These are phyloP conservation scores for Grosmannia penicillata DNA, from an alignment of 2,329 filamentous ascomycete species.

Conservation along the genomic window DNA sequence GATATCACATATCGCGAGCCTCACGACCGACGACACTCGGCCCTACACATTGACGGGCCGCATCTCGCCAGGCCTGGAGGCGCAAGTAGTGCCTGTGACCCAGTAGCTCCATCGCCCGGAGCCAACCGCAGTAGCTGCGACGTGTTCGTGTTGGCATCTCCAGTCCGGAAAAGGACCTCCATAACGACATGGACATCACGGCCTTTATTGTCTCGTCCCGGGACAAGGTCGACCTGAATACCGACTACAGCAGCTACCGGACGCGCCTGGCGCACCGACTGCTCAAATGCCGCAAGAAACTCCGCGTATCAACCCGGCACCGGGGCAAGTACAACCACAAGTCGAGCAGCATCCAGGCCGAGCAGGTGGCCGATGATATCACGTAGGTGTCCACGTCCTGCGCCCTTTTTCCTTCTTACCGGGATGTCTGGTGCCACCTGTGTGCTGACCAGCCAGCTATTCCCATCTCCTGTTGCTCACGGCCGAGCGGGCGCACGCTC, in stretches of 20 bases:
- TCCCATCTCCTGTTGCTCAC: constrained; percentile 68
- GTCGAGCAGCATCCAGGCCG: constrained; percentile 55
- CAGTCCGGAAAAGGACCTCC: too few species aligned
- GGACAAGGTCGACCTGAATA: constrained; percentile 72
- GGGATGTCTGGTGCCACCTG: constrained; percentile 3
- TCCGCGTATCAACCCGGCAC: constrained; percentile 71
- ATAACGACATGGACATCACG: constrained; percentile 98
- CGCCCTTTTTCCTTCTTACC: not conserved
- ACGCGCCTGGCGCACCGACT: constrained; percentile 66
- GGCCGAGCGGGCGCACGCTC: constrained; percentile 84
- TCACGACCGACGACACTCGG: too few species aligned
- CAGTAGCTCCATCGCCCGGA: too few species aligned
- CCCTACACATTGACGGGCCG: too few species aligned
- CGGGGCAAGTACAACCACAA: constrained; percentile 64
- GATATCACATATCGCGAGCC: too few species aligned
- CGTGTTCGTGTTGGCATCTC: too few species aligned
- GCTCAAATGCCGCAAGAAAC: constrained; percentile 69
- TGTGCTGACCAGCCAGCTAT: constrained; percentile 35
- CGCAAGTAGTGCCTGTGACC: too few species aligned
- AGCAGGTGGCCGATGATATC: constrained; percentile 58
- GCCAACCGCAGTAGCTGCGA: too few species aligned
- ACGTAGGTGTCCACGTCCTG: too few species aligned
- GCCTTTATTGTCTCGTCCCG: constrained; percentile 65
- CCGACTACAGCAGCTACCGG: constrained; percentile 79
- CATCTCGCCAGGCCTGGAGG: too few species aligned